phyloP scores from a whole-genome alignment of 192 early-diverging fungal genomes.

The Phycomyces blakesleeanus region DNA sequence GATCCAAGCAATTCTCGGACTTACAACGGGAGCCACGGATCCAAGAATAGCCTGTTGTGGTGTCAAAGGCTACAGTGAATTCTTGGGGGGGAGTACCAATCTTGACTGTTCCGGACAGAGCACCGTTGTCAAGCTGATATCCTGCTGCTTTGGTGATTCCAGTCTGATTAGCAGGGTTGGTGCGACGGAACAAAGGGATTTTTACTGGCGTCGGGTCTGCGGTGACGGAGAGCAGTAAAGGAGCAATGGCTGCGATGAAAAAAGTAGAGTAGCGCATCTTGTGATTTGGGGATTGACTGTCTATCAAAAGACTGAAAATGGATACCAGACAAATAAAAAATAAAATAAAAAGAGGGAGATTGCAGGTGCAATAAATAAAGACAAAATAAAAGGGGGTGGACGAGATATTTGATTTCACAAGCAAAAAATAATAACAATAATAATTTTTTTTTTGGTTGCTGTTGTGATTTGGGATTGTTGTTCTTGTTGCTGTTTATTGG shows the following conservation, averaged over 20 bases:
- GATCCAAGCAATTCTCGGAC: slow-evolving; percentile 27
- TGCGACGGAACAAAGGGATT: slow-evolving; percentile 28
- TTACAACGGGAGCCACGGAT: slow-evolving; percentile 19
- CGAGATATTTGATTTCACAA: too few species aligned
- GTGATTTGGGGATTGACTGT: not conserved
- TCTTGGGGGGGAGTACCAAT: slow-evolving; percentile 86
- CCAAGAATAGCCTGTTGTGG: slow-evolving; percentile 41
- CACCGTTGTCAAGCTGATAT: slow-evolving; percentile 24
- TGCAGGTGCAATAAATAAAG: too few species aligned
- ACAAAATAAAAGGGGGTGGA: too few species aligned
- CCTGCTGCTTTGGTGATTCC: slow-evolving; percentile 4
- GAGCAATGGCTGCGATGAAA: not conserved
- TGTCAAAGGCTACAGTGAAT: slow-evolving; percentile 92
- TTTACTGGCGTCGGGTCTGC: slow-evolving; percentile 12
- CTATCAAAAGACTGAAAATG: too few species aligned
- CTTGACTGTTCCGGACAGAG: slow-evolving; percentile 83
- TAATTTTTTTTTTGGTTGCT: too few species aligned
- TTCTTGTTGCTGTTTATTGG: too few species aligned
- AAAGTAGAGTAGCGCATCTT: not conserved
- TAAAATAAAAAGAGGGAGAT: too few species aligned
- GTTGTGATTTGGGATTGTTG: too few species aligned
- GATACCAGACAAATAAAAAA: too few species aligned
- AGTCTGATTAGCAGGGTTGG: not conserved
- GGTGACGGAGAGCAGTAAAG: not conserved
- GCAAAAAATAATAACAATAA: too few species aligned